A percentile compares a stretch with the other conserved stretches of the same genome.
Conservation (phyloP, 257 asterid genomes). For the Solanum ossicruentum region DNA sequence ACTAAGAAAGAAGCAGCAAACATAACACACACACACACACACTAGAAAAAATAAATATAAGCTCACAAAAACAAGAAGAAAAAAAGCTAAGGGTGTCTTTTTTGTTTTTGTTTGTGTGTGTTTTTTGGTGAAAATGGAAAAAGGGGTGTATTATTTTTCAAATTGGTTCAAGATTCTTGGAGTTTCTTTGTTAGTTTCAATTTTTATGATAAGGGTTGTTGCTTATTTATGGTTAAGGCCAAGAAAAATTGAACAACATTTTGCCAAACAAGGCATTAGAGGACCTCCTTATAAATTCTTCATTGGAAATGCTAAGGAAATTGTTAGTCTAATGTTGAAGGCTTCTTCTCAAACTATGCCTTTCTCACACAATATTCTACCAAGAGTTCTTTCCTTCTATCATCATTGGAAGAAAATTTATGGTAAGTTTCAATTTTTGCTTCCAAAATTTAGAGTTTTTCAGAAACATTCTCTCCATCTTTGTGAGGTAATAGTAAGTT, state of each 20-base stretch:
- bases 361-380: conserved; percentile 30
- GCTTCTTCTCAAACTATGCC: conserved; percentile 36
- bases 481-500: too few species aligned
- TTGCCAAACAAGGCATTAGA: conserved; percentile 36
- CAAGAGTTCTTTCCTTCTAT: conserved; percentile 35
- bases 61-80: neutral
- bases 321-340: conserved; percentile 30
- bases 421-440: conserved; percentile 2
- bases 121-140: neutral
- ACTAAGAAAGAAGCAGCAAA: conserved; percentile 3
- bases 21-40: neutral
- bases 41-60: neutral
- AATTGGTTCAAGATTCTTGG: conserved; percentile 1
- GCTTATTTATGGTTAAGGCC: conserved; percentile 33
- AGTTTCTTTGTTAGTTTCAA: neutral
- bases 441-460: too few species aligned
- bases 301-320: conserved; percentile 40
- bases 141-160: neutral
- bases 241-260: conserved; percentile 29
- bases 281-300: conserved; percentile 35
- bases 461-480: too few species aligned
- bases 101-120: neutral
- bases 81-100: neutral
- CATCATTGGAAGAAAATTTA: conserved; percentile 45
- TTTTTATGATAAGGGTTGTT: conserved; percentile 6